phyloP scores from a whole-genome alignment of 345 rosid genomes.

The rapeseed (Brassica napus) region DNA sequence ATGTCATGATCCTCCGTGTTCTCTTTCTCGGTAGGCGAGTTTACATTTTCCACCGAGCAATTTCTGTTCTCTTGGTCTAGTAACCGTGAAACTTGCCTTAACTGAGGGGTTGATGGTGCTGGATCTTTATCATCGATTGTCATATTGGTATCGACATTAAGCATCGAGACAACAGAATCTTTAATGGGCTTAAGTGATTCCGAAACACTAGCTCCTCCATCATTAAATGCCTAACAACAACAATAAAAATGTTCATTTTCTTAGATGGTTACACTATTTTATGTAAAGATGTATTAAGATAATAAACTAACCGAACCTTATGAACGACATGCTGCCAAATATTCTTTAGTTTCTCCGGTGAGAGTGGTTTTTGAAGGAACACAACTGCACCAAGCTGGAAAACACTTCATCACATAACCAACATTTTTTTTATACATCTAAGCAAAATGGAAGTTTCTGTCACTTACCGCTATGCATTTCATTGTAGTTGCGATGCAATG shows the following conservation, averaged over 20 bases:
- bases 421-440: background rate
- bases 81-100: constrained; percentile 58
- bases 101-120: constrained; percentile 86
- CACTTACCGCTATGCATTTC: constrained; percentile 91
- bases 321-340: constrained; percentile 99
- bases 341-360: constrained; percentile 76
- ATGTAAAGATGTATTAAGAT: background rate
- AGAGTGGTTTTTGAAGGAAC: constrained; percentile 84
- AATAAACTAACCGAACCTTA: constrained; percentile 52
- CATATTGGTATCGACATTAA: constrained; percentile 50
- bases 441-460: constrained; percentile 13
- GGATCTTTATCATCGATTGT: constrained; percentile 51
- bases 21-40: constrained; percentile 46
- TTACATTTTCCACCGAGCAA: constrained; percentile 47
- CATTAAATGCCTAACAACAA: constrained; percentile 68
- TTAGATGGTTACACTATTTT: background rate
- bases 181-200: constrained; percentile 72
- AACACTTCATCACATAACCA: constrained; percentile 30
- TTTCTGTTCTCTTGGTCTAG: constrained; percentile 63
- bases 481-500: constrained; percentile 84
- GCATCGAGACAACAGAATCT: constrained; percentile 63
- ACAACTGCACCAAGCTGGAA: constrained; percentile 96
- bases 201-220: constrained; percentile 49
- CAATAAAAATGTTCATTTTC: background rate
- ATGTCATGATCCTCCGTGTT: constrained; percentile 53